These are phyloP conservation scores for Hypoxylon rubiginosum DNA, from an alignment of 2,329 filamentous ascomycete genomes.

Conservation along the genomic window DNA sequence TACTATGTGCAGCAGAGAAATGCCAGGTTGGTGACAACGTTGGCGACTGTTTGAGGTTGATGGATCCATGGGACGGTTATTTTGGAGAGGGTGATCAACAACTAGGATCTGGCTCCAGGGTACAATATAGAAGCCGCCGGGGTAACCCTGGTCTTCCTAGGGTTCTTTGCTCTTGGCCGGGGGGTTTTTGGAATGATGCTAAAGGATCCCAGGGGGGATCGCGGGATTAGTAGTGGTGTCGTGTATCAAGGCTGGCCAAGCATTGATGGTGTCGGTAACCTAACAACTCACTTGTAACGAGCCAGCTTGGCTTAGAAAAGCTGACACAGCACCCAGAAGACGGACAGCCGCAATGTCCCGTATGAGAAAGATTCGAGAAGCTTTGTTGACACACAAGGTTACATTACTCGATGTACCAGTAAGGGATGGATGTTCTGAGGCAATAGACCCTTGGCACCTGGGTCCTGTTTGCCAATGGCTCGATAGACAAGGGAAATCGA, in stretches of 20 bases:
- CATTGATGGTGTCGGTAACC: slow-evolving; percentile 36
- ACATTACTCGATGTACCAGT: slow-evolving; percentile 22
- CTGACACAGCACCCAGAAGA: slow-evolving; percentile 38
- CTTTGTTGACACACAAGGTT: slow-evolving; percentile 30
- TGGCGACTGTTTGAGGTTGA: slow-evolving; percentile 64
- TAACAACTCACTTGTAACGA: slow-evolving; percentile 36
- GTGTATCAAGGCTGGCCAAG: slow-evolving; percentile 38
- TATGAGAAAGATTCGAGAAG: slow-evolving; percentile 46
- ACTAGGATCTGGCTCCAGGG: slow-evolving; percentile 52
- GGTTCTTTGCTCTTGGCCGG: slow-evolving; percentile 41
- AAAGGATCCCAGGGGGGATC: slow-evolving; percentile 38
- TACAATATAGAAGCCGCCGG: slow-evolving; percentile 43
- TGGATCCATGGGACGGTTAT: slow-evolving; percentile 60
- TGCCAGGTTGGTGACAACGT: slow-evolving; percentile 19
- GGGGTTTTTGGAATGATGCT: slow-evolving; percentile 44
- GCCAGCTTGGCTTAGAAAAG: slow-evolving; percentile 37
- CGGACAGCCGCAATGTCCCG: slow-evolving; percentile 18
- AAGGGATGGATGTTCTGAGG: slow-evolving; percentile 37
- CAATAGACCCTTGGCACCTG: slow-evolving; percentile 35
- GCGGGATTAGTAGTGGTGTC: slow-evolving; percentile 31
- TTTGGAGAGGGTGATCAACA: slow-evolving; percentile 61
- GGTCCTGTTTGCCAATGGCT: slow-evolving; percentile 34
- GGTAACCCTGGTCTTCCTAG: slow-evolving; percentile 43
- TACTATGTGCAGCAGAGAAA: slow-evolving; percentile 6
- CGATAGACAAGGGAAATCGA: slow-evolving; percentile 36